A percentile compares a stretch with the other conserved stretches of the same genome.
phyloP scores from a whole-genome alignment of 148 eudicot species.

The Nepenthes mirabilis region DNA sequence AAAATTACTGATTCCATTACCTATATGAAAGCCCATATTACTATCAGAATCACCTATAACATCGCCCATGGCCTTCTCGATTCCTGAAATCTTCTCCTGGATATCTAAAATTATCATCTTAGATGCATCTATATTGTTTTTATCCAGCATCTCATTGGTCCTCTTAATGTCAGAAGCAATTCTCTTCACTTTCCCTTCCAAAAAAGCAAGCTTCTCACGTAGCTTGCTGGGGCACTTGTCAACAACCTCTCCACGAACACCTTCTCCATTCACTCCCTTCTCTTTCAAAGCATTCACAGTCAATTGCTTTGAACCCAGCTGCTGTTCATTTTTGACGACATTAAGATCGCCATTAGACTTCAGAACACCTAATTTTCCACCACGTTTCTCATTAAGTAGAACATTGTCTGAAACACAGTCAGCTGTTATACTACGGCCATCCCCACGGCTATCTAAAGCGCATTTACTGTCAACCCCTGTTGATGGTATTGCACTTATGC shows the following conservation, averaged over 20 bases:
- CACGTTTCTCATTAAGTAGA: no score
- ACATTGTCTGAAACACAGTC: no score
- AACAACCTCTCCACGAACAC: slow-evolving; percentile 11
- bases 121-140: slow-evolving; percentile 64
- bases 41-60: slow-evolving; percentile 24
- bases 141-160: slow-evolving; percentile 84
- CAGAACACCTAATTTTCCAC: not conserved
- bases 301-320: slow-evolving; percentile 10
- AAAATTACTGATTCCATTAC: slow-evolving; percentile 7
- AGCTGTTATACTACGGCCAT: no score
- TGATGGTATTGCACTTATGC: no score
- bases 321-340: not conserved
- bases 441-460: no score
- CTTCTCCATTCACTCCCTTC: slow-evolving; percentile 25
- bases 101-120: slow-evolving; percentile 73
- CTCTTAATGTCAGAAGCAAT: slow-evolving; percentile 88
- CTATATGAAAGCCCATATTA: slow-evolving; percentile 5
- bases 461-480: no score
- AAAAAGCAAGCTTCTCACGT: slow-evolving; percentile 78
- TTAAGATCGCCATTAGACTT: not conserved
- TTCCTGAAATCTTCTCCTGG: slow-evolving; percentile 76
- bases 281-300: slow-evolving; percentile 8
- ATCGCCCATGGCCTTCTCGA: slow-evolving; percentile 74
- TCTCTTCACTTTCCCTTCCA: slow-evolving; percentile 85
- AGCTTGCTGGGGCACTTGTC: slow-evolving; percentile 55